Conservation (phyloP, 768 basidiomycete genomes). For the Amanita rubescens region DNA sequence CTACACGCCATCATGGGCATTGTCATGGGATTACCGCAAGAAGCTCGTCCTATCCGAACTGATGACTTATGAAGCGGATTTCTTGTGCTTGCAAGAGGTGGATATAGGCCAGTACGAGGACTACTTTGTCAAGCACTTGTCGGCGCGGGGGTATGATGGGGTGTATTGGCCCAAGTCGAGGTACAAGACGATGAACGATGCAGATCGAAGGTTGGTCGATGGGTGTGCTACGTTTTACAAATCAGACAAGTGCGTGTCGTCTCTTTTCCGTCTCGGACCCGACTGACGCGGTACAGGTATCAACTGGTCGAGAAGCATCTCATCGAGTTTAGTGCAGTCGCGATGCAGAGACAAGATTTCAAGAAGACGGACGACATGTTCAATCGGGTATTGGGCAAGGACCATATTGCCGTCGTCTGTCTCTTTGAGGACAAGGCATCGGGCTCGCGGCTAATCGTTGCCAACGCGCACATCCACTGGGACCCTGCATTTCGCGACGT, state of each 20-base stretch:
- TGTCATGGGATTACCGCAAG: slow-evolving; percentile 93
- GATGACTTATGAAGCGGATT: slow-evolving; percentile 73
- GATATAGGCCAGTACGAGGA: slow-evolving; percentile 90
- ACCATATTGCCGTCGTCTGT: slow-evolving; percentile 85
- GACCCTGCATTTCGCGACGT: slow-evolving; percentile 90
- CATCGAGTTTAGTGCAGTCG: slow-evolving; percentile 88
- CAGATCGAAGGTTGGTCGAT: slow-evolving; percentile 84
- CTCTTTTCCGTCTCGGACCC: slow-evolving; percentile 5
- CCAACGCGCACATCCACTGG: slow-evolving; percentile 92
- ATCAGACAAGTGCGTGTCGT: slow-evolving; percentile 60
- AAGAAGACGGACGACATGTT: slow-evolving; percentile 99
- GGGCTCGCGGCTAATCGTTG: slow-evolving; percentile 81
- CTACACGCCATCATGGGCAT: slow-evolving; percentile 95
- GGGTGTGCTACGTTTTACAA: slow-evolving; percentile 98
- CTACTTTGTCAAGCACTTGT: slow-evolving; percentile 72
- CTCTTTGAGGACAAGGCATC: slow-evolving; percentile 83
- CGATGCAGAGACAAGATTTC: slow-evolving; percentile 89
- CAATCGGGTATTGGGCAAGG: slow-evolving; percentile 93
- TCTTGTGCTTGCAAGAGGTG: slow-evolving; percentile 93
- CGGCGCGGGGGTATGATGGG: slow-evolving; percentile 78
- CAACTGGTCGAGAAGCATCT: slow-evolving; percentile 89
- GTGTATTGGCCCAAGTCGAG: slow-evolving; percentile 89
- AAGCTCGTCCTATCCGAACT: slow-evolving; percentile 83
- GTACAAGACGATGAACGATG: slow-evolving; percentile 86
- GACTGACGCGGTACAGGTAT: slow-evolving; percentile 46